Evolutionary conservation across 2,329 filamentous ascomycete genomes (phyloP), one percentile per base, ranked within the genome.

Genomic region (Hawksworthiomyces lignivorus): DNA sequence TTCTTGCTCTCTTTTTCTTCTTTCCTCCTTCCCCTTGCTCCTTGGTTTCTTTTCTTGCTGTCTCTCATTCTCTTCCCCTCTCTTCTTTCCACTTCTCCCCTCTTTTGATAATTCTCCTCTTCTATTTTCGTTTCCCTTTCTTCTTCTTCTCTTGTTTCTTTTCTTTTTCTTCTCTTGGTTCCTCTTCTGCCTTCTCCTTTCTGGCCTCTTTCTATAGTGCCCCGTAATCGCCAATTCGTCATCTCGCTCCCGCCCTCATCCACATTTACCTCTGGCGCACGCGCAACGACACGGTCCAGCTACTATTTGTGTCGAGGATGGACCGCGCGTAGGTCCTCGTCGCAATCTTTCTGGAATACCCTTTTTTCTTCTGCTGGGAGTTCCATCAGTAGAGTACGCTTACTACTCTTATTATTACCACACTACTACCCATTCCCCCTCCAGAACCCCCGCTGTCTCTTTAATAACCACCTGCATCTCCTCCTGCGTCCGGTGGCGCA

Each of bases 261-360:
- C n/a, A n/a, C n/a, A n/a, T n/a, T n/a, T n/a, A n/a, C n/a, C n/a
- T n/a, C n/a, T n/a, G n/a, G n/a, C n/a, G n/a, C n/a, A n/a, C n/a
- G n/a, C n/a, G n/a, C n/a, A n/a, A n/a, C n/a, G n/a, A n/a, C n/a
- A n/a, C n/a, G n/a, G n/a, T n/a, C n/a, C n/a, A n/a, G n/a, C n/a
- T n/a, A n/a, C n/a, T n/a, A n/a, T n/a, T n/a, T n/a, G 21, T 4
- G 11, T 40, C 17, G n/a, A 27, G 7, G 21, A 39, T 39, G 37
- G 37, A 27, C 37, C 37, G 29, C 21, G 37, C 37, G 33, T 32
- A 32, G 33, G 37, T 26, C 24, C 35, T 37, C 29, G 35, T 26
- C 33, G 33, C 33, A 26, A n/a, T n/a, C n/a, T n/a, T n/a, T n/a
- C n/a, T n/a, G n/a, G n/a, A n/a, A n/a, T n/a, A n/a, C n/a, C 33